Conservation (phyloP, 495 filamentous ascomycete species). For the Penicillium verhagenii region DNA sequence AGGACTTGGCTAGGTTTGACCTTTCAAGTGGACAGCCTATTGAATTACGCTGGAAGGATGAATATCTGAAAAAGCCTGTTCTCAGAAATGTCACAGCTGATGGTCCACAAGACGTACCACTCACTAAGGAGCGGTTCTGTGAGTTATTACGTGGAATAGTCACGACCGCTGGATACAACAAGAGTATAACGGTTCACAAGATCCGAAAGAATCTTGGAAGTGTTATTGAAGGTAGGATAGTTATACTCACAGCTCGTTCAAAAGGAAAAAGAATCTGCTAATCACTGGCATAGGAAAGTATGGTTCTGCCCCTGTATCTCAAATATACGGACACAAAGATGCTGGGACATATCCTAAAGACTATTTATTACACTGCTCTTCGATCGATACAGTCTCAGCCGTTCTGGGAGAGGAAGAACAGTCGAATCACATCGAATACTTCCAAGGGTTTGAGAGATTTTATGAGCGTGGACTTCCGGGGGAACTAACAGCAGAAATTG, state of each 20-base stretch:
- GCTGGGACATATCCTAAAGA: conserved; percentile 17
- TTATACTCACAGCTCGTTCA: conserved; percentile 12
- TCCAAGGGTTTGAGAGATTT: conserved; percentile 21
- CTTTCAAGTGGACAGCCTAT: conserved; percentile 12
- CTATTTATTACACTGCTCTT: conserved; percentile 21
- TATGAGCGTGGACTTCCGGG: conserved; percentile 14
- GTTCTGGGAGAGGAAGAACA: conserved; percentile 16
- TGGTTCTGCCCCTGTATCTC: conserved; percentile 19
- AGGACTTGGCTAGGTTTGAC: conserved; percentile 16
- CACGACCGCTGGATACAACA: conserved; percentile 13
- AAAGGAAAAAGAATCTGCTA: background rate
- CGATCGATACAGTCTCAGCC: conserved; percentile 17
- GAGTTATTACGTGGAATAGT: conserved; percentile 10
- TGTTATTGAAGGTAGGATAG: conserved; percentile 17
- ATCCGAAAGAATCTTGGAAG: conserved; percentile 18
- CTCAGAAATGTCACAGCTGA: conserved; percentile 24
- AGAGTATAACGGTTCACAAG: conserved; percentile 8
- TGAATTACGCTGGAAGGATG: conserved; percentile 15
- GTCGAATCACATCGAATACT: conserved; percentile 22
- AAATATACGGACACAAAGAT: conserved; percentile 19
- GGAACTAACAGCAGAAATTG: conserved; percentile 16
- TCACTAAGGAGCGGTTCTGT: conserved; percentile 12
- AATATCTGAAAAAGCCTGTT: conserved; percentile 18
- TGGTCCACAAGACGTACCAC: conserved; percentile 18
- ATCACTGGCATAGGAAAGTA: conserved; percentile 16